phyloP scores from a whole-genome alignment of 1,139 yeast genomes.

The Yarrowia galli region DNA sequence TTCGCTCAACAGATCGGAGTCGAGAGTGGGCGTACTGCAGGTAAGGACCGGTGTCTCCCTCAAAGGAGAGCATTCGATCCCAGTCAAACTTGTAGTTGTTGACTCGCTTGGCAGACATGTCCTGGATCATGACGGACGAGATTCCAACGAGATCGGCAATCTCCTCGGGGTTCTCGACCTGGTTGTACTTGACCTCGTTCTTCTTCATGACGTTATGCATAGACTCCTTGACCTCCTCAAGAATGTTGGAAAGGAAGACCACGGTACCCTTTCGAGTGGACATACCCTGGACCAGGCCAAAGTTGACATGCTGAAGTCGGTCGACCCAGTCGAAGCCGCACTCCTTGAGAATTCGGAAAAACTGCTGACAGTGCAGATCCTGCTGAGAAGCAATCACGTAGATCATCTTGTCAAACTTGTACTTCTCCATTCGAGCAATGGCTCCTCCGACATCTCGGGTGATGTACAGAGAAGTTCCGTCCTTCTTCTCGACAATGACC shows the following conservation, averaged over 20 bases:
- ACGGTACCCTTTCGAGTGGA: conserved; percentile 98
- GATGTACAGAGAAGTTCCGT: conserved; percentile 92
- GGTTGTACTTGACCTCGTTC: conserved; percentile 90
- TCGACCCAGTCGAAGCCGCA: conserved; percentile 92
- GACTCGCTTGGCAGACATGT: conserved; percentile 96
- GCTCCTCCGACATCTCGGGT: conserved; percentile 99
- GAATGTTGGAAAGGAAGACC: conserved; percentile 91
- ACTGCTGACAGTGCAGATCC: conserved; percentile 92
- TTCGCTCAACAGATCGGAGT: conserved; percentile 92
- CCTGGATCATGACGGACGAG: conserved; percentile 98
- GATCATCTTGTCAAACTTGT: conserved; percentile 92
- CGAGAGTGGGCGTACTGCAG: conserved; percentile 98
- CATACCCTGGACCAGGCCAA: conserved; percentile 99
- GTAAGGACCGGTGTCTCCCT: conserved; percentile 99
- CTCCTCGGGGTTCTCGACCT: conserved; percentile 92
- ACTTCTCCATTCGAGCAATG: conserved; percentile 81
- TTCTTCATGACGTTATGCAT: conserved; percentile 98
- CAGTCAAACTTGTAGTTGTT: conserved; percentile 96
- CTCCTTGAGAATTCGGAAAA: conserved; percentile 91
- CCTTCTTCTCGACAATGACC: conserved; percentile 90
- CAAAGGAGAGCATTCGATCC: conserved; percentile 98
- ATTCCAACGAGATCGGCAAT: conserved; percentile 96
- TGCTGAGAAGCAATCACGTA: conserved; percentile 96
- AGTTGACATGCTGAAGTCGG: conserved; percentile 80
- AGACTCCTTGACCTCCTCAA: conserved; percentile 91